Evolutionary conservation across 2,329 filamentous ascomycete genomes (phyloP).

Genomic region (Aspergillus pseudonomiae): DNA sequence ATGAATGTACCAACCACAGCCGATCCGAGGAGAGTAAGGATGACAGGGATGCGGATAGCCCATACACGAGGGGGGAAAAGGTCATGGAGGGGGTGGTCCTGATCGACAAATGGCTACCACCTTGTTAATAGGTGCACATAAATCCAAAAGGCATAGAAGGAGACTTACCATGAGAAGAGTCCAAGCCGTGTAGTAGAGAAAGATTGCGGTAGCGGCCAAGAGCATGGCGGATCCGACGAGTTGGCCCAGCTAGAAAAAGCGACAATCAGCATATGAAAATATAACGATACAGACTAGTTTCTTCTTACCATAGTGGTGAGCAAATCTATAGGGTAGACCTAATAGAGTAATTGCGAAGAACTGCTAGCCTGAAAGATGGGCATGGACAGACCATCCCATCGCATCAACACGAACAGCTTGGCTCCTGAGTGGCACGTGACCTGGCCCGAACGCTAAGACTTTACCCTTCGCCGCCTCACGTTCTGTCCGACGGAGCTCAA

Average conservation of each 20-base stretch:
- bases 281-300: neutral
- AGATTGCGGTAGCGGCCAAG: slow-evolving; percentile 71
- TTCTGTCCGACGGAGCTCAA: slow-evolving; percentile 16
- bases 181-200: slow-evolving; percentile 96
- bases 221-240: slow-evolving; percentile 76
- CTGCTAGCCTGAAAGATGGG: neutral
- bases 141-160: neutral
- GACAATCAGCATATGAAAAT: neutral
- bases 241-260: slow-evolving; percentile 78
- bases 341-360: neutral
- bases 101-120: slow-evolving; percentile 89
- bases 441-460: slow-evolving; percentile 21
- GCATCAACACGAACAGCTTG: slow-evolving; percentile 21
- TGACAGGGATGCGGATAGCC: slow-evolving; percentile 98
- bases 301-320: slow-evolving; percentile 31
- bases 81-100: slow-evolving; percentile 87
- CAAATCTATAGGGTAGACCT: neutral
- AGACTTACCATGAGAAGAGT: slow-evolving; percentile 86
- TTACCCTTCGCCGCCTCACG: slow-evolving; percentile 26
- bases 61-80: slow-evolving; percentile 97
- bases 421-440: slow-evolving; percentile 25
- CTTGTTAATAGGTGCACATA: slow-evolving; percentile 4
- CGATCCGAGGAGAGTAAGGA: slow-evolving; percentile 86
- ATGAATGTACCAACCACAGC: slow-evolving; percentile 96
- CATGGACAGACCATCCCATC: slow-evolving; percentile 1